Conservation (phyloP, 139 green algal genomes). For the Haematococcus sp. region DNA sequence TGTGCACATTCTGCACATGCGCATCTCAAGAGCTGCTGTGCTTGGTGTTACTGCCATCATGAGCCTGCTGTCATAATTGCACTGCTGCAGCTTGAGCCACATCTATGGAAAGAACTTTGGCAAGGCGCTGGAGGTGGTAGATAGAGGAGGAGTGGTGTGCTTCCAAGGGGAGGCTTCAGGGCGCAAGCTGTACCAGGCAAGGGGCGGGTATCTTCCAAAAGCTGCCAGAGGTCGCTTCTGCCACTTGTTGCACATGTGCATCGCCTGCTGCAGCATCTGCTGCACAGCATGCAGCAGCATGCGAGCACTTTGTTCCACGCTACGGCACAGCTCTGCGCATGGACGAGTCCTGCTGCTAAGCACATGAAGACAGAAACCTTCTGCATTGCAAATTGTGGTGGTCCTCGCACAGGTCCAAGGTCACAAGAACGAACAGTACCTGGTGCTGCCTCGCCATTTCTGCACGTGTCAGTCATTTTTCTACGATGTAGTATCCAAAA, state of each 20-base stretch:
- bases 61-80: background rate
- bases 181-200: constrained; percentile 17
- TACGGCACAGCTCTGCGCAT: too few relatives aligned
- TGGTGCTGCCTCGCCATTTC: constrained; percentile 71
- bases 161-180: constrained; percentile 48
- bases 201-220: background rate
- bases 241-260: too few relatives aligned
- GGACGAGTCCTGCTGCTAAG: background rate
- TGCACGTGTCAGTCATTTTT: constrained; percentile 86
- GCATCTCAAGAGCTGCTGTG: too few relatives aligned
- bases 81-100: constrained; percentile 53
- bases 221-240: too few relatives aligned
- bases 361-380: background rate
- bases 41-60: too few relatives aligned
- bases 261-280: too few relatives aligned
- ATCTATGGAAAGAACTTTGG: constrained; percentile 70
- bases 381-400: background rate
- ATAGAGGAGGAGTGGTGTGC: constrained; percentile 59
- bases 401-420: constrained; percentile 47
- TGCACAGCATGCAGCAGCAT: too few relatives aligned
- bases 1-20: too few relatives aligned
- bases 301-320: too few relatives aligned
- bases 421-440: constrained; percentile 39
- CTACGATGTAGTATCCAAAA: constrained; percentile 68
- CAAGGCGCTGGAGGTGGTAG: constrained; percentile 73